These are phyloP conservation scores for Haplographium delicatum DNA, from an alignment of 495 filamentous ascomycete genomes.

Conservation along the genomic window DNA sequence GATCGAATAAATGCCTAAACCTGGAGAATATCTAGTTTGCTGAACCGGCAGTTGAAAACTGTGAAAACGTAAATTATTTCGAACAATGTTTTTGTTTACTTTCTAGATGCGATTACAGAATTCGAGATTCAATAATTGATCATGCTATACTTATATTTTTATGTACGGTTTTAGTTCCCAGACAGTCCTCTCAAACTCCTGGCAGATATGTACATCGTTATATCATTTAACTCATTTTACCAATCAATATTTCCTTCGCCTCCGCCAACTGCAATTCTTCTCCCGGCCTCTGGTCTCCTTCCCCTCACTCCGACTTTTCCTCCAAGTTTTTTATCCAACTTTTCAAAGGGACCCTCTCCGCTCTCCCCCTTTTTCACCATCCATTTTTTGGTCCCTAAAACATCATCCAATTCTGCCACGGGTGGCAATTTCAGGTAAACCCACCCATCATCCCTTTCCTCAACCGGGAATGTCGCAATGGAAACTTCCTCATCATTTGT, in stretches of 20 bases:
- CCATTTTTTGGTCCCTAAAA: slow-evolving; percentile 79
- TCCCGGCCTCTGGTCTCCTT: slow-evolving; percentile 30
- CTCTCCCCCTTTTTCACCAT: slow-evolving; percentile 63
- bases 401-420: slow-evolving; percentile 75
- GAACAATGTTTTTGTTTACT: too few species aligned
- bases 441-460: slow-evolving; percentile 71
- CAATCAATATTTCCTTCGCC: slow-evolving; percentile 8
- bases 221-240: too few species aligned
- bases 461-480: slow-evolving; percentile 81
- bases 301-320: slow-evolving; percentile 33
- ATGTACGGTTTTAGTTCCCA: too few species aligned
- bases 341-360: slow-evolving; percentile 53
- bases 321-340: slow-evolving; percentile 57
- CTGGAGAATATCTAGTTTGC: too few species aligned
- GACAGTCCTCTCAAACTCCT: too few species aligned
- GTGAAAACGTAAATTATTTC: too few species aligned
- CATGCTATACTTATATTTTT: too few species aligned
- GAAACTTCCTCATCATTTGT: slow-evolving; percentile 70
- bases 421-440: slow-evolving; percentile 85
- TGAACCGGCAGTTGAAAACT: too few species aligned
- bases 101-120: too few species aligned
- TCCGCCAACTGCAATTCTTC: slow-evolving; percentile 32
- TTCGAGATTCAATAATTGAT: too few species aligned
- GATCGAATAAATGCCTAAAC: too few species aligned
- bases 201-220: too few species aligned